Evolutionary conservation across 495 filamentous ascomycete species (phyloP), one percentile per base, ranked within the genome.

Genomic region (Annulohypoxylon stygium): DNA sequence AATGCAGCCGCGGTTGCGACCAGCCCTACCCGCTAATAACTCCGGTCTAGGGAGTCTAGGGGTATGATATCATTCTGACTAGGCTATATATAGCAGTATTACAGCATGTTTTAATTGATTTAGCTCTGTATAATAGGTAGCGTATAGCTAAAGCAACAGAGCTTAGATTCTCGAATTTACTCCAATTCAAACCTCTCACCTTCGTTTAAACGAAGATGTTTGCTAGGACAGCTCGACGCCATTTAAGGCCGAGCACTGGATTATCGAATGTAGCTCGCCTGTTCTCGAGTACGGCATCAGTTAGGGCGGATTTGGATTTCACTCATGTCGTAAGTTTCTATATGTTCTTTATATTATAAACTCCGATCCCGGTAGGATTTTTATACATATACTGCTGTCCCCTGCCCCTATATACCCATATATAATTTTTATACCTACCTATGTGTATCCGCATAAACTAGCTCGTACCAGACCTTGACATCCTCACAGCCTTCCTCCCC

Each of bases 231-330:
- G 67, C 72, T 20, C 55, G 39, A 50, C 62, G 62, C 12, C 67
- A 41, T 12, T 54, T 65, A 16, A 50, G 39, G 53, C 20, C 50
- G 39, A 3, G 2, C 18, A 26, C 48, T 51, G 10, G 30, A 3
- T 33, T 51, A 14, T 33, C 8, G 6, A 37, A 34, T 51, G 18
- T 67, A 4, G 18, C 26, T 1, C 73, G 78, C 1, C 41, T 47
- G 20, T 82, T 82, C 37, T 81, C 78, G 18, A 58, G 66, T 25
- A 79, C 80, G n/a, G 39, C 82, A 10, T 23, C 74, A 12, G 70
- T 30, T 20, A 75, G 75, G 16, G 88, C 91, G 36, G 93, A 97
- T 79, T 96, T 95, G 36, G 93, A 97, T 79, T 96, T 95, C 81
- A 94, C 92, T 20, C 93, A 97, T 86, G 92, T 90, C 41, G 90